phyloP scores from a whole-genome alignment of 148 eudicot species.

The Rhododendron henanense region DNA sequence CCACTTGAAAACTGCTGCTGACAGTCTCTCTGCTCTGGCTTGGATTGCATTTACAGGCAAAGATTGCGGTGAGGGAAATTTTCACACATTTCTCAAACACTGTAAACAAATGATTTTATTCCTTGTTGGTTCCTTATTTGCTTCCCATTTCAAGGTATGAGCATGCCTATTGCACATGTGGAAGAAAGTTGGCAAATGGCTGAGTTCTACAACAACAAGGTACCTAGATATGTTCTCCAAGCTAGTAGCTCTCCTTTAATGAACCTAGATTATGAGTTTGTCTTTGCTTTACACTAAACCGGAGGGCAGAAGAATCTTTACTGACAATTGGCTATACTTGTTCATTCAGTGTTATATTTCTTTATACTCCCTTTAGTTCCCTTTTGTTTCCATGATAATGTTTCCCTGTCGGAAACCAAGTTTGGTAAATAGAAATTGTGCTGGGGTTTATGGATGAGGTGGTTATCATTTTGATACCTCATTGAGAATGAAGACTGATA shows the following conservation, averaged over 20 bases:
- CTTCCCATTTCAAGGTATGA: conserved; percentile 62
- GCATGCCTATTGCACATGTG: conserved; percentile 95
- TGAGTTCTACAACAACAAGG: conserved; percentile 96
- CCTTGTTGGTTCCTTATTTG: neutral
- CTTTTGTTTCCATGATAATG: neutral
- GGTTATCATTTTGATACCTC: neutral
- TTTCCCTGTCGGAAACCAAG: neutral
- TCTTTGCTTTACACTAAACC: neutral
- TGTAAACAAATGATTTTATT: neutral
- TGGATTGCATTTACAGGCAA: conserved; percentile 97
- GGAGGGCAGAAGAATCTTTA: neutral
- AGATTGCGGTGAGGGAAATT: conserved; percentile 69
- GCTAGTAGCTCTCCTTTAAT: neutral
- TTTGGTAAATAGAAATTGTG: neutral
- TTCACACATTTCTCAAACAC: neutral
- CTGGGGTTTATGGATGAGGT: neutral
- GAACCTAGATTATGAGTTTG: neutral
- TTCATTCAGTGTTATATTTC: neutral
- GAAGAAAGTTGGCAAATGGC: conserved; percentile 99
- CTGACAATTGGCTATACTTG: neutral
- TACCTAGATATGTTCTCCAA: conserved; percentile 14
- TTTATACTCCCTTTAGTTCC: neutral
- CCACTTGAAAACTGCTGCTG: conserved; percentile 75
- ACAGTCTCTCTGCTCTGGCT: conserved; percentile 87
- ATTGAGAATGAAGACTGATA: neutral